Conservation (phyloP, 192 early-diverging fungal genomes). For the Umbelopsis ramanniana region DNA sequence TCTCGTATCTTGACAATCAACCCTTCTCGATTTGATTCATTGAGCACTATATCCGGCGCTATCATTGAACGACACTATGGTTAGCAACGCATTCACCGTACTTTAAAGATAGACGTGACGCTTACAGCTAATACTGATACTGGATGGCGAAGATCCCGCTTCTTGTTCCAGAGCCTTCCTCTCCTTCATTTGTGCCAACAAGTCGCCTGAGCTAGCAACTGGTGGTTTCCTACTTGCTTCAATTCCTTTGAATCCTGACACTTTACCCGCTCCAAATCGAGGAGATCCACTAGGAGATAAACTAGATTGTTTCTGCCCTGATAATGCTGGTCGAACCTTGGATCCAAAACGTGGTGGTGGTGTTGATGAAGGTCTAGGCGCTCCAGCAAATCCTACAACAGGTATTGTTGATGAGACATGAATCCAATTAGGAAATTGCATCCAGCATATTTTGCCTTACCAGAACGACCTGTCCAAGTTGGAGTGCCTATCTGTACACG, state of each 20-base stretch:
- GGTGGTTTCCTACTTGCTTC: background rate
- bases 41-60: slow-evolving; percentile 22
- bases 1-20: slow-evolving; percentile 61
- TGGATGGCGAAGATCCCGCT: background rate
- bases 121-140: background rate
- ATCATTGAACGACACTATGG: background rate
- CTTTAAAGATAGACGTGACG: background rate
- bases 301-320: slow-evolving; percentile 16
- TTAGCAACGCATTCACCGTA: slow-evolving; percentile 6
- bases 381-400: slow-evolving; percentile 39
- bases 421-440: too few relatives aligned
- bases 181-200: slow-evolving; percentile 47
- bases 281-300: slow-evolving; percentile 19
- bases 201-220: slow-evolving; percentile 34
- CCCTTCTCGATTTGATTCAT: slow-evolving; percentile 35
- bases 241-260: slow-evolving; percentile 28
- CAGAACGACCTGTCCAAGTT: slow-evolving; percentile 92
- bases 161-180: slow-evolving; percentile 45
- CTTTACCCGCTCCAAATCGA: slow-evolving; percentile 32
- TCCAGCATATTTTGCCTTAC: slow-evolving; percentile 28
- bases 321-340: slow-evolving; percentile 31
- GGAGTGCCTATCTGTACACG: slow-evolving; percentile 62
- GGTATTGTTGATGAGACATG: background rate
- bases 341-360: slow-evolving; percentile 41
- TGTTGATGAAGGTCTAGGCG: slow-evolving; percentile 32